Conservation (phyloP, 2,329 filamentous ascomycete species). For the Pestalotiopsis sp. region DNA sequence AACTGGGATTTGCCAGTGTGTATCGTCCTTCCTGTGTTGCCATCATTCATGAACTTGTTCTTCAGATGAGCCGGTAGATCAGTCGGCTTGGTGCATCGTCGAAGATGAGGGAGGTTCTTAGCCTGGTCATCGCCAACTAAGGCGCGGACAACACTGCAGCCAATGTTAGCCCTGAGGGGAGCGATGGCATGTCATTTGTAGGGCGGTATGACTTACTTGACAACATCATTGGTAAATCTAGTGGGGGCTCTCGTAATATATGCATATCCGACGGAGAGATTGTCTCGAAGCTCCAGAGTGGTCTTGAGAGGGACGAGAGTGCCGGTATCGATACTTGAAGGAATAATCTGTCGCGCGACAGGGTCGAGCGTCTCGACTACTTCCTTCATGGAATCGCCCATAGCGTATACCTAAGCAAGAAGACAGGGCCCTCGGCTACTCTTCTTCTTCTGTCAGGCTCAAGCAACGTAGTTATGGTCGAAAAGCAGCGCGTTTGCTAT, state of each 20-base stretch:
- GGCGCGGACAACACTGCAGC: conserved; percentile 52
- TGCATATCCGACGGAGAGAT: conserved; percentile 59
- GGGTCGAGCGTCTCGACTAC: conserved; percentile 37
- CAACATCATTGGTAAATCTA: conserved; percentile 69
- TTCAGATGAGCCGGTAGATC: conserved; percentile 68
- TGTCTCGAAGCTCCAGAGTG: conserved; percentile 60
- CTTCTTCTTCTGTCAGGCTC: conserved; percentile 15
- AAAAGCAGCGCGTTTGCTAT: neutral
- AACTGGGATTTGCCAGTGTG: conserved; percentile 61
- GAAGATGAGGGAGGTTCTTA: conserved; percentile 70
- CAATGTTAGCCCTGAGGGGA: neutral
- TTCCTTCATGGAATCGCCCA: conserved; percentile 37
- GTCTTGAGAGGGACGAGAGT: conserved; percentile 63
- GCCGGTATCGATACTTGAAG: conserved; percentile 28
- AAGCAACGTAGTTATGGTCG: neutral
- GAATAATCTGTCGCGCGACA: conserved; percentile 32
- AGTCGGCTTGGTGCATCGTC: conserved; percentile 71
- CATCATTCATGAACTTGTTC: conserved; percentile 60
- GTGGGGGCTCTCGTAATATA: conserved; percentile 73
- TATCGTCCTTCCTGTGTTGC: conserved; percentile 52
- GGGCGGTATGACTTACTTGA: conserved; percentile 58
- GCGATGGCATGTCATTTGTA: neutral
- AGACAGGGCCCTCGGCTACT: conserved; percentile 25
- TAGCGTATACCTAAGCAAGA: conserved; percentile 32
- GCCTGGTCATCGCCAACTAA: conserved; percentile 60